Evolutionary conservation across 1,284 basidiomycete genomes (phyloP), one percentile per base, ranked within the genome.

Genomic region (Amylostereum areolatum): DNA sequence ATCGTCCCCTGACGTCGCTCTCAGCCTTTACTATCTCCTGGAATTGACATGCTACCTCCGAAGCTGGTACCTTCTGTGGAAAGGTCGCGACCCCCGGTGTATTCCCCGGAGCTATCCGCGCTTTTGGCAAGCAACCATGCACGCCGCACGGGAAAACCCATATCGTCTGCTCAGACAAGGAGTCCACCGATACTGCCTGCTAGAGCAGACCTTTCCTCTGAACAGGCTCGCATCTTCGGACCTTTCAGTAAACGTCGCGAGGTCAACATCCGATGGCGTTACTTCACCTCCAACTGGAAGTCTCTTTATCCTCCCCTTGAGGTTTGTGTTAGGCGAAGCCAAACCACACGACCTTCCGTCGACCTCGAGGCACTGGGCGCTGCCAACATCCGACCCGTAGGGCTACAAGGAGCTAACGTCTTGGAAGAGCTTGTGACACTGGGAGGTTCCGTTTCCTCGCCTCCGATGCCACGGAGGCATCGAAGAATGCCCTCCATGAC

Each of bases 231-330:
- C 12, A 58, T 84, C 1, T 67, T 85, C 32, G 88, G 87, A 2
- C 75, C 74, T 12, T 67, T 89, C 37, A 85, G 81, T 64, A 85
- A 78, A 60, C 78, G 87, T 33, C 77, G 87, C 36, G 77, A 87
- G 59, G 73, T 80, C 37, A 91, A 92, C 62, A 73, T 82, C 46
- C 78, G 78, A n/a, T 77, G 82, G 78, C 74, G 81, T 18, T 87
- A 73, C 59, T 89, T 81, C 63, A 69, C 63, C 9, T 52, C 54
- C 4, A 78, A 88, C 59, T 68, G 69, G 55, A 75, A 70, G 56
- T 83, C 80, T 57, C 62, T 84, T 7, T 59, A 66, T 11, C 79
- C 82, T 28, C 86, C 87, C 3, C 60, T 89, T 24, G 70, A 81
- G 53, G 59, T 78, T n/a, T 63, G 60, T 25, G 57, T 69, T 32